A percentile compares a stretch with the other conserved stretches of the same genome.
Conservation (phyloP, 2,329 filamentous ascomycete genomes). For the Ceratocystis destructans region DNA sequence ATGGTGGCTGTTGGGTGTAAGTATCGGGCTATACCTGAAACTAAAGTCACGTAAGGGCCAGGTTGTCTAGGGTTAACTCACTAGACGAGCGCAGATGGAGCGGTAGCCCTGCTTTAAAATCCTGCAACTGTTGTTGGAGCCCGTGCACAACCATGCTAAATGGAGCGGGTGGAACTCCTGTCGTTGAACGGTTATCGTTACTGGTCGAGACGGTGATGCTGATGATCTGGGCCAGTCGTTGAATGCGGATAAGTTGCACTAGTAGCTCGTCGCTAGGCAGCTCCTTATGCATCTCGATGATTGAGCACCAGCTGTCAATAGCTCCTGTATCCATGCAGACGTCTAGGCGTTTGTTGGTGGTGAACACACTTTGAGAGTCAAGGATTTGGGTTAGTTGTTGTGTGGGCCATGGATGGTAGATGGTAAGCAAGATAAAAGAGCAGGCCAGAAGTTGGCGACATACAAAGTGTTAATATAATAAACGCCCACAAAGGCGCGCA, state of each 20-base stretch:
- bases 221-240: slow-evolving; percentile 37
- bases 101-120: slow-evolving; percentile 28
- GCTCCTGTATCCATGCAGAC: slow-evolving; percentile 35
- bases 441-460: slow-evolving; percentile 20
- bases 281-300: slow-evolving; percentile 32
- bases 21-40: not conserved
- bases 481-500: slow-evolving; percentile 36
- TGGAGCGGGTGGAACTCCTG: slow-evolving; percentile 24
- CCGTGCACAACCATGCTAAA: slow-evolving; percentile 31
- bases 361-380: slow-evolving; percentile 27
- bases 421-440: not conserved
- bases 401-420: not conserved
- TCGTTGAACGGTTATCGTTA: slow-evolving; percentile 19
- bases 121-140: slow-evolving; percentile 33
- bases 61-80: slow-evolving; percentile 21
- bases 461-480: slow-evolving; percentile 39
- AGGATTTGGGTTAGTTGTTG: not conserved
- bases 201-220: slow-evolving; percentile 29
- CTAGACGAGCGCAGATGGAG: slow-evolving; percentile 27
- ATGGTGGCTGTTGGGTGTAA: slow-evolving; percentile 26
- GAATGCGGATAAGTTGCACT: slow-evolving; percentile 34
- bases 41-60: not conserved
- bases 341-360: slow-evolving; percentile 35
- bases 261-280: slow-evolving; percentile 33
- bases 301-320: slow-evolving; percentile 32